Base-by-base conservation (phyloP, 352 stramenopile genomes). In the Blastocystis sp. region DNA sequence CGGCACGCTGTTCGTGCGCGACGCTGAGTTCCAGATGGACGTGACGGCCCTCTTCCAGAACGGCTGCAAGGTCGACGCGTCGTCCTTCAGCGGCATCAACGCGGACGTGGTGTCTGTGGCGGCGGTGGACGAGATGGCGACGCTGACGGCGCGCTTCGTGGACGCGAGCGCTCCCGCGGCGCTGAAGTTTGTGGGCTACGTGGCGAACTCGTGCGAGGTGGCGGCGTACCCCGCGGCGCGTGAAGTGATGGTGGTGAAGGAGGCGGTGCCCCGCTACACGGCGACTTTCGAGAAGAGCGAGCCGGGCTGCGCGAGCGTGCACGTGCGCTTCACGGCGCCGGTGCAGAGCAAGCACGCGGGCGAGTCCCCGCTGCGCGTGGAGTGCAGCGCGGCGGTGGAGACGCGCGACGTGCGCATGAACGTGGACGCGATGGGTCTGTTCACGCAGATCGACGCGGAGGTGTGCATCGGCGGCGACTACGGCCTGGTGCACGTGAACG, bases 231-330 rank as follows among this genome's bases (percentile, higher is more conserved):
- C 71, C 45, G 48, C 43, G 10, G n/a, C 38, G 11, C 17, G 48
- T 0, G 45, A 14, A 1, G 28, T 64, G 42, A 81, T 64, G 71
- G 71, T 81, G 38, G 71, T 81, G 71, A 81, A 66, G 57, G 71
- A 63, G 19, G 6, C 48, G 10, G 40, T 54, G 43, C 71, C 71
- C 43, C 21, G 11, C 54, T 81, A 81, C 59, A 45, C 54, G 57
- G 19, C 66, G 38, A 64, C 38, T 2, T 81, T 48, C 71, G 42
- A 64, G 52, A 64, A 14, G 19, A 40, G 42, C 2, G 66, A 14
- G 3, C 14, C 42, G 17, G 71, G 71, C 14, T 81, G 71, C 38
- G 45, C 59, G n/a, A 24, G 28, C 40, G 45, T 81, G 0, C 17
- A 63, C 17, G 71, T 81, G 7, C 3, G 38, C 43, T 81, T 81